These are phyloP conservation scores for Suhomyces kilbournensis DNA, from an alignment of 805 yeast genomes.

Conservation along the genomic window DNA sequence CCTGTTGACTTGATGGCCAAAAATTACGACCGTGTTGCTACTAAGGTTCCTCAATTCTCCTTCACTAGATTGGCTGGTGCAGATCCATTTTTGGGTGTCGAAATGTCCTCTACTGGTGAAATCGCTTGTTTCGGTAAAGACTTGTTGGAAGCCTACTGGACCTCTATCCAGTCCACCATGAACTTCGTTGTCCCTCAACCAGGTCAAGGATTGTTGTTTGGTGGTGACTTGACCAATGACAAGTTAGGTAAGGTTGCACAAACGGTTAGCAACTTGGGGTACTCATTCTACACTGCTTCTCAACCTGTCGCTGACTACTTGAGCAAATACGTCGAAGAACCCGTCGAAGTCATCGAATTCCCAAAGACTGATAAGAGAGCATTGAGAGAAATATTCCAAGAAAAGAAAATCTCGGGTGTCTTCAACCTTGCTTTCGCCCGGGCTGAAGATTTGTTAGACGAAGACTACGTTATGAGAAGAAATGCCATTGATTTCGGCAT, in stretches of 20 bases:
- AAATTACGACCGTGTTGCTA: conserved; percentile 80
- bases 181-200: conserved; percentile 93
- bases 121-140: conserved; percentile 94
- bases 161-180: conserved; percentile 95
- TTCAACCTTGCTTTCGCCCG: conserved; percentile 88
- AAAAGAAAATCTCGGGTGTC: conserved; percentile 79
- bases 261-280: conserved; percentile 69
- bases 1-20: conserved; percentile 82
- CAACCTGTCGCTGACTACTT: conserved; percentile 70
- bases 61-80: conserved; percentile 99
- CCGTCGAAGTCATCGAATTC: conserved; percentile 73
- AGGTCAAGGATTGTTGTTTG: conserved; percentile 84
- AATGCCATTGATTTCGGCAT: conserved; percentile 97
- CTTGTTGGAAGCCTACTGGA: conserved; percentile 92
- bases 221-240: conserved; percentile 82
- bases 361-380: conserved; percentile 92
- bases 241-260: conserved; percentile 72
- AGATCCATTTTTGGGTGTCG: conserved; percentile 98
- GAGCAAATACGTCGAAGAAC: conserved; percentile 42
- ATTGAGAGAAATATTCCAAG: conserved; percentile 88
- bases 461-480: conserved; percentile 97
- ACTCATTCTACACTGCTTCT: conserved; percentile 76
- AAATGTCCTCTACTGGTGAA: conserved; percentile 99
- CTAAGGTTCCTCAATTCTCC: conserved; percentile 97
- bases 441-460: conserved; percentile 80